Base-by-base conservation (phyloP, 2,329 filamentous ascomycete genomes). In the Pseudogymnoascus sp. region DNA sequence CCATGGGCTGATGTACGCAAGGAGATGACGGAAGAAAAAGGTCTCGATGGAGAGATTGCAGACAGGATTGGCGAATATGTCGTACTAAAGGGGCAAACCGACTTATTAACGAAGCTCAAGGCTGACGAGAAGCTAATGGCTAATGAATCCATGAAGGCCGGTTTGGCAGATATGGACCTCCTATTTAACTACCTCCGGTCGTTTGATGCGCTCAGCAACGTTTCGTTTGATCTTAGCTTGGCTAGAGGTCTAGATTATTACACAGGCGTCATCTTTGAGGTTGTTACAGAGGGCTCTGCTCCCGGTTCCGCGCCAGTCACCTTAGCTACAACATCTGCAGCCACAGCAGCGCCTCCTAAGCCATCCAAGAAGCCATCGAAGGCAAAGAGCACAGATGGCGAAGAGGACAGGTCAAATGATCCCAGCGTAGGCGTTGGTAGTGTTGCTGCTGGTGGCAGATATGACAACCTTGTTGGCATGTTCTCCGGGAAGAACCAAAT, bases 21-120 rank as follows among this genome's bases (percentile, higher is more conserved):
- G 75, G 93, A 97, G 75, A 97, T 97, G 93, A 88, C 90, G 0
- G 90, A 93, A 68, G 90, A 96, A 67, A 97, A 97, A 79, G 92
- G 91, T 0, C 81, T 97, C 1, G 83, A 86, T 44, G 79, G 80
- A 24, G 86, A 85, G 13, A 85, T 93, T 31, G 93, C 93, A 56
- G 92, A 97, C 77, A 88, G 86, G 72, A 96, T 97, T 70, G 91
- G 92, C 70, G 85, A 87, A 72, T 96, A 88, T 75, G 91, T 93
- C n/a, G 81, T 88, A 64, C 82, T 82, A 67, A 95, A 89, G 77
- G 91, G 91, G 62, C 83, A 86, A 61, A 82, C 83, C 64, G 89
- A 95, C 65, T 81, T 96, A 61, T 80, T 97, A 16, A 80, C 87
- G 64, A 83, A 84, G 69, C 79, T 96, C 59, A 81, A 86, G 69